Base-by-base conservation (phyloP, 306 rosid species). In the Sphenostylis stenocarpa region DNA sequence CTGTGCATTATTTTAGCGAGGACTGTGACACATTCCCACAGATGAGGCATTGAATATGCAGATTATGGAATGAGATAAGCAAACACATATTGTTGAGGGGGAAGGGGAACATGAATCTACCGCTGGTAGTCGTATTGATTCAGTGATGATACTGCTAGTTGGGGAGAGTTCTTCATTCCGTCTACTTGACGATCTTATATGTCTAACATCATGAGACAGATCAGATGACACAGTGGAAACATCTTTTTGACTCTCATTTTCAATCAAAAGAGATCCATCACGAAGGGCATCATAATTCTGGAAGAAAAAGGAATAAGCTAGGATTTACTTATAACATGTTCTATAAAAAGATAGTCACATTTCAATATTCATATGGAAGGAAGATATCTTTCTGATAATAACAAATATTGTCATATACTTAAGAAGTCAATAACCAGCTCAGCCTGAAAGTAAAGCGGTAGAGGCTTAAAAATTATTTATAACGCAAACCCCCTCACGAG, bases 131-230 rank as follows among this genome's bases (percentile, higher is more conserved):
- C 86, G 92, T 56, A 88, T 89, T 84, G 96, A 85, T 79, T 91
- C 98, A 38, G 90, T 86, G 66, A 92, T 77, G 45, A 87, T 62
- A 81, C 97, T 83, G 87, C 90, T 84, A 75, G 88, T 82, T 60
- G 93, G 91, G 69, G 96, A 89, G 86, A 83, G 82, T 75, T 92
- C 99, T 67, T 85, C 99, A 16, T 87, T 96, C 90, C 90, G 77
- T 82, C 78, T 89, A 86, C 94, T 89, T 65, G 90, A 82, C 43
- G 97, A 87, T 87, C 93, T 88, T 86, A 79, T 89, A 74, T 92
- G 99, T 87, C 86, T 87, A 53, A 73, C 82, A 65, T 88, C 98
- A 72, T 67, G 73, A 80, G 94, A 75, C 56, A 79, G 80, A 88
- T 89, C 94, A 44, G 83, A 82, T 53, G 89, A 36, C 72, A 67